Evolutionary conservation across 257 asterid genomes (phyloP), one percentile per base, ranked within the genome.

Genomic region (Cruciata laevipes): DNA sequence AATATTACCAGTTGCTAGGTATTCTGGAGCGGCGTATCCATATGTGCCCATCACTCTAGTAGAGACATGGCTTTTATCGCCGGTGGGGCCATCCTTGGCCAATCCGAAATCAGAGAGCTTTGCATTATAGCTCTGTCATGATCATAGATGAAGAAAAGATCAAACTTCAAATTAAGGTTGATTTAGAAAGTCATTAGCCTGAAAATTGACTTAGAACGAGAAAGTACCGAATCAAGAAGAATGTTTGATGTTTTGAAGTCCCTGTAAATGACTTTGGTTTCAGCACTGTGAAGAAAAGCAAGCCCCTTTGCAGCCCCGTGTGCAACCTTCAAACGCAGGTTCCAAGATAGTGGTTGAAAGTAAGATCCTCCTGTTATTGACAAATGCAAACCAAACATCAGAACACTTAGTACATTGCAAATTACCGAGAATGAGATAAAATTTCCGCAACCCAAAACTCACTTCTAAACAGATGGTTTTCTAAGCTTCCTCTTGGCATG

Each of bases 61-160:
- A 25, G 95, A 82, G 61, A 87, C 95, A 9, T 89, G 86, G 76
- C 90, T 89, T 71, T 85, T 80, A 63, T 84, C 96, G 7, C 94
- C 96, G 1, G 87, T 76, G 0, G 91, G 94, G 40, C 96, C 96
- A 73, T 87, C 96, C 84, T 87, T 85, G 64, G 95, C 98, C 87
- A 89, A 76, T 70, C 98, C 98, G 65, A 91, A 91, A 78, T 91
- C 96, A 20, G 96, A 91, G n/a, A 91, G 95, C 81, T 89, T 91
- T 27, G 95, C 95, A 67, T 83, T 85, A 86, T 89, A 91, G 68
- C 76, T 82, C 98, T 92, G 82, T 69, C 73, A 77, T 32, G 51
- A 67, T 80, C 64, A 69, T 0, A 69, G 69, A 33, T 24, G n/a
- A 13, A 51, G 42, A 52, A 51, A 53, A 9, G 60, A 53, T 53